Conservation (phyloP, 2,329 filamentous ascomycete species). For the Sporothrix globosa region DNA sequence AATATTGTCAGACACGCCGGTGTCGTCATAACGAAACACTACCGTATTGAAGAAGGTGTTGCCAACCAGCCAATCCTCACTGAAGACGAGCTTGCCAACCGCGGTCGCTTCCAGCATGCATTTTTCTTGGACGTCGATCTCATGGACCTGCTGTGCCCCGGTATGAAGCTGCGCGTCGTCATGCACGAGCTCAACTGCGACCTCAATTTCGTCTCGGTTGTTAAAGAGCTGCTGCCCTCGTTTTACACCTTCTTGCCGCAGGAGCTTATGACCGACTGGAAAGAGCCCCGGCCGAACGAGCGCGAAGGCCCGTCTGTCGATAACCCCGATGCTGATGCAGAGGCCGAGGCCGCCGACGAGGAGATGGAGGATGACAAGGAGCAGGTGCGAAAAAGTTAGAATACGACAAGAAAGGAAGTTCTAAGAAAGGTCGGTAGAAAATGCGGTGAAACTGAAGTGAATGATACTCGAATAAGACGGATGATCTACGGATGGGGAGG, state of each 20-base stretch:
- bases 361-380: conserved; percentile 35
- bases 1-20: conserved; percentile 50
- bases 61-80: conserved; percentile 46
- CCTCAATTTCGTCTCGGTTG: conserved; percentile 65
- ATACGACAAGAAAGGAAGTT: neutral
- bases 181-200: conserved; percentile 63
- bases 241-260: conserved; percentile 70
- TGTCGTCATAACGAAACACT: conserved; percentile 49
- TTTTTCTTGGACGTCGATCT: conserved; percentile 70
- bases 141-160: conserved; percentile 58
- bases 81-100: conserved; percentile 39
- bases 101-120: conserved; percentile 38
- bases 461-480: neutral
- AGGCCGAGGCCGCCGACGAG: conserved; percentile 37
- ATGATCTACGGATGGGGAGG: neutral
- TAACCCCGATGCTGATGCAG: conserved; percentile 41
- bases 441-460: neutral
- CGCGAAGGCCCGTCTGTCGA: conserved; percentile 53
- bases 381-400: neutral
- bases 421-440: neutral
- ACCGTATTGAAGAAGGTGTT: conserved; percentile 54
- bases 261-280: conserved; percentile 69
- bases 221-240: conserved; percentile 59
- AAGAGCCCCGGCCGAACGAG: conserved; percentile 54
- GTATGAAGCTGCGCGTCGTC: conserved; percentile 63